Percentiles rank a stretch among this genome's conserved stretches.
phyloP scores from a whole-genome alignment of 495 filamentous ascomycete genomes.

The Penicillium goetzii region DNA sequence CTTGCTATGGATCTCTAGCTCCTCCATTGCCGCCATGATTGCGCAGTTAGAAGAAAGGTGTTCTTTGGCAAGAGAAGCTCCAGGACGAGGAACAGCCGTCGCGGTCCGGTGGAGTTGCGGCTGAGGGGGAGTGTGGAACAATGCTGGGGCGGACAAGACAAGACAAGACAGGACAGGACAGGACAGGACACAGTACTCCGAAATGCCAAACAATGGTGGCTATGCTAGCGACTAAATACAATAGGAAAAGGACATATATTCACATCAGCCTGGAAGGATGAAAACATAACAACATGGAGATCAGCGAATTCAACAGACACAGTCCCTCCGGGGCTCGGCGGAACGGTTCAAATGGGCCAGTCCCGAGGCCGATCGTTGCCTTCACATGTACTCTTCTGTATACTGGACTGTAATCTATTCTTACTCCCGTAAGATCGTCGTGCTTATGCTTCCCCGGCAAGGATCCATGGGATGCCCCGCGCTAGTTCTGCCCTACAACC shows the following conservation, averaged over 20 bases:
- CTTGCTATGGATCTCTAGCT: slow-evolving; percentile 97
- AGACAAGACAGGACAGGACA: slow-evolving; percentile 10
- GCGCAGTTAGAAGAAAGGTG: slow-evolving; percentile 14
- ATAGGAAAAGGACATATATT: neutral
- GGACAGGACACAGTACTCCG: slow-evolving; percentile 7
- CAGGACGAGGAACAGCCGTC: slow-evolving; percentile 22
- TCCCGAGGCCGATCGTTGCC: slow-evolving; percentile 26
- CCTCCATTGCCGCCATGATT: slow-evolving; percentile 91
- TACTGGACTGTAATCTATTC: too few species aligned
- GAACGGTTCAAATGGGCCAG: slow-evolving; percentile 16
- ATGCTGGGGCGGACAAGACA: slow-evolving; percentile 1
- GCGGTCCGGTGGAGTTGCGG: slow-evolving; percentile 32
- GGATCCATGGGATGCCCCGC: neutral
- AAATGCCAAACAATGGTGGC: neutral
- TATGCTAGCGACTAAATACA: neutral
- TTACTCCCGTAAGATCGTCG: slow-evolving; percentile 1
- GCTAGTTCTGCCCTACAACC: neutral
- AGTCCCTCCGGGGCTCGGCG: slow-evolving; percentile 8
- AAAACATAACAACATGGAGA: neutral
- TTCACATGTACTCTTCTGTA: slow-evolving; percentile 14
- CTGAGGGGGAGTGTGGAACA: slow-evolving; percentile 29
- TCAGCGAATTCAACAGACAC: neutral
- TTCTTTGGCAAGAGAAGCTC: slow-evolving; percentile 18
- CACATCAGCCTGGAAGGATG: neutral
- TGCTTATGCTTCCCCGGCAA: slow-evolving; percentile 15